Evolutionary conservation across 2,329 filamentous ascomycete genomes (phyloP).

Genomic region (Alternaria triticina): DNA sequence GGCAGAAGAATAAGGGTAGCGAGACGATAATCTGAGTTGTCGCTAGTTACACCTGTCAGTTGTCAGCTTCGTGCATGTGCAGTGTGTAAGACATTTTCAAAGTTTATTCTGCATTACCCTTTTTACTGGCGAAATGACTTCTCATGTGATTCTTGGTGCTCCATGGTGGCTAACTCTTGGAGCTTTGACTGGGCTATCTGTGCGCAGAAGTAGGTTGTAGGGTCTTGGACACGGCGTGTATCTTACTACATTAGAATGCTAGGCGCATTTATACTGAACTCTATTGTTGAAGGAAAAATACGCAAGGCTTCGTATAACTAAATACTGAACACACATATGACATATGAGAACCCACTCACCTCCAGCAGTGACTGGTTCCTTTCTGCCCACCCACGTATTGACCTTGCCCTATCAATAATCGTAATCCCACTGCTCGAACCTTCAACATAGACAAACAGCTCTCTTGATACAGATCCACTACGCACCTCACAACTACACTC

Average conservation of each 20-base stretch:
- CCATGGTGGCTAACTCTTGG: too few species aligned
- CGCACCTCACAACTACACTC: too few species aligned
- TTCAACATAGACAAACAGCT: not conserved
- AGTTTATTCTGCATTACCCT: not conserved
- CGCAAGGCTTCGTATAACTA: not conserved
- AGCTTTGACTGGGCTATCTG: not conserved
- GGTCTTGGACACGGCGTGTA: not conserved
- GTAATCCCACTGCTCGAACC: not conserved
- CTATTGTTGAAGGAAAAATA: not conserved
- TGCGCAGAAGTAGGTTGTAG: not conserved
- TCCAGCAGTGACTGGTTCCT: not conserved
- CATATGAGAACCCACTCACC: too few species aligned
- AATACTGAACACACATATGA: not conserved
- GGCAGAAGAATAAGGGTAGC: conserved; percentile 18
- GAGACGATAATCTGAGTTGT: conserved; percentile 15
- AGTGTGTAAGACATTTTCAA: not conserved
- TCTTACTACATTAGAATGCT: not conserved
- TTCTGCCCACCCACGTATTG: fast-evolving
- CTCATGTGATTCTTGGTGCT: not conserved
- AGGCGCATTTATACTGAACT: not conserved
- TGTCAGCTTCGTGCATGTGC: conserved; percentile 1
- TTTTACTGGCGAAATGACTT: not conserved
- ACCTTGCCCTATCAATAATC: too few species aligned
- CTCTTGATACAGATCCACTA: too few species aligned
- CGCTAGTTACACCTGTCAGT: conserved; percentile 5